phyloP scores from a whole-genome alignment of 306 rosid genomes.

The Rosa lucieae region DNA sequence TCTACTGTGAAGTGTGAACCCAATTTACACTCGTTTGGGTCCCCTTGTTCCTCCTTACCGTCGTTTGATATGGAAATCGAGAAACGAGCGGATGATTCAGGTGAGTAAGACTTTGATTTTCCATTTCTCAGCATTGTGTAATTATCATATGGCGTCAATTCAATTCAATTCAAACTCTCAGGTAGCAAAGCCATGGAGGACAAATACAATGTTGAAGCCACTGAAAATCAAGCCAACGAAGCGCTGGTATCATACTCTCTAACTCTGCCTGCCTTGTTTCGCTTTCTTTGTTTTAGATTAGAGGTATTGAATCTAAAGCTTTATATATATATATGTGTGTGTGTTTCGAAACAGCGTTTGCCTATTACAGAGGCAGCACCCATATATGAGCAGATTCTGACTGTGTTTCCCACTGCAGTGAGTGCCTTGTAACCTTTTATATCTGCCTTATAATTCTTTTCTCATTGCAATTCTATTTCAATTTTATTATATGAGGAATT shows the following conservation, averaged over 20 bases:
- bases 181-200: background rate
- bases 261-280: background rate
- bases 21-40: too few species aligned
- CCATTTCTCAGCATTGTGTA: background rate
- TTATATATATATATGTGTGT: background rate
- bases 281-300: too few species aligned
- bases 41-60: background rate
- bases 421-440: slow-evolving; percentile 36
- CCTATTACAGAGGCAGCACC: slow-evolving; percentile 82
- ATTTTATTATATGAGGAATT: background rate
- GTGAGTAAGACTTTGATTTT: background rate
- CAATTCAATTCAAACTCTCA: background rate
- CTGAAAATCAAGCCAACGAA: slow-evolving; percentile 18
- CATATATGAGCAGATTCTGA: slow-evolving; percentile 80
- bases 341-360: slow-evolving; percentile 51
- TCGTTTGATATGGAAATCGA: background rate
- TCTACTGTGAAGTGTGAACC: too few species aligned
- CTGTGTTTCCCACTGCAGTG: slow-evolving; percentile 81
- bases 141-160: background rate
- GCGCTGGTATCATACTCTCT: slow-evolving; percentile 9
- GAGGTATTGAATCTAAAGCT: background rate
- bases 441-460: background rate
- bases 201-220: slow-evolving; percentile 11
- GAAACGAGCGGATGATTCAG: background rate
- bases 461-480: background rate